Conservation (phyloP, 805 yeast species). For the Myxozyma monticola region DNA sequence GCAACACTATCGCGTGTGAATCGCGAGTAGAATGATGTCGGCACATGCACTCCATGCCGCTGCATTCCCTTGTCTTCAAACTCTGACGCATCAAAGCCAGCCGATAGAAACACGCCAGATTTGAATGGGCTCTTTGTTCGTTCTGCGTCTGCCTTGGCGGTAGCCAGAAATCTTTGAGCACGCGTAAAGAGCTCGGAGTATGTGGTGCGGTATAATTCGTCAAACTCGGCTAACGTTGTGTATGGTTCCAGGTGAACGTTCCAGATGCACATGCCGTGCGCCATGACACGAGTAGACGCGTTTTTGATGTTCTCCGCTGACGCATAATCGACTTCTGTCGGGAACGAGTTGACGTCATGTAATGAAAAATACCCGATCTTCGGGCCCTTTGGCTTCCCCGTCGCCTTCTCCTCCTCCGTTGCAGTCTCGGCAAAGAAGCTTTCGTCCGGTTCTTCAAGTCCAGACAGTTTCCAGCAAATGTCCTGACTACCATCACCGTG, state of each 20-base stretch:
- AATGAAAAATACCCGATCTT: slow-evolving; percentile 79
- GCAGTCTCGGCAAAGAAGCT: slow-evolving; percentile 23
- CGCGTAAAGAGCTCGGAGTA: slow-evolving; percentile 63
- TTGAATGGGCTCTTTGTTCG: slow-evolving; percentile 45
- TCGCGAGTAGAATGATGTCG: slow-evolving; percentile 71
- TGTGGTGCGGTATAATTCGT: slow-evolving; percentile 56
- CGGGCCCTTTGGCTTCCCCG: slow-evolving; percentile 42
- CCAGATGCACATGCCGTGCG: slow-evolving; percentile 80
- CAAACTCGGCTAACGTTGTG: slow-evolving; percentile 62
- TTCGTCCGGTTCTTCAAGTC: slow-evolving; percentile 42
- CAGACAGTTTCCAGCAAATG: slow-evolving; percentile 77
- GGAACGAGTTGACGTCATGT: slow-evolving; percentile 84
- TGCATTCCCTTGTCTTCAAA: slow-evolving; percentile 83
- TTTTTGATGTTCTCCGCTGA: slow-evolving; percentile 66
- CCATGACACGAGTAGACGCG: slow-evolving; percentile 75
- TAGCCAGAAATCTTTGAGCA: slow-evolving; percentile 61
- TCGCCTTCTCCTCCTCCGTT: background rate
- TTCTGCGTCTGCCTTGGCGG: slow-evolving; percentile 26
- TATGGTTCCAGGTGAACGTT: slow-evolving; percentile 76
- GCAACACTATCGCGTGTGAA: slow-evolving; percentile 73
- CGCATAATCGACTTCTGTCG: slow-evolving; percentile 78
- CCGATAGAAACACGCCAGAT: slow-evolving; percentile 69
- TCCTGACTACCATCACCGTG: slow-evolving; percentile 92
- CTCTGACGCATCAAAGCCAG: slow-evolving; percentile 88
- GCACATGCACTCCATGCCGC: slow-evolving; percentile 77